Evolutionary conservation across 202 grass and related monocot species (phyloP).

Genomic region (Brachypodium distachyon): DNA sequence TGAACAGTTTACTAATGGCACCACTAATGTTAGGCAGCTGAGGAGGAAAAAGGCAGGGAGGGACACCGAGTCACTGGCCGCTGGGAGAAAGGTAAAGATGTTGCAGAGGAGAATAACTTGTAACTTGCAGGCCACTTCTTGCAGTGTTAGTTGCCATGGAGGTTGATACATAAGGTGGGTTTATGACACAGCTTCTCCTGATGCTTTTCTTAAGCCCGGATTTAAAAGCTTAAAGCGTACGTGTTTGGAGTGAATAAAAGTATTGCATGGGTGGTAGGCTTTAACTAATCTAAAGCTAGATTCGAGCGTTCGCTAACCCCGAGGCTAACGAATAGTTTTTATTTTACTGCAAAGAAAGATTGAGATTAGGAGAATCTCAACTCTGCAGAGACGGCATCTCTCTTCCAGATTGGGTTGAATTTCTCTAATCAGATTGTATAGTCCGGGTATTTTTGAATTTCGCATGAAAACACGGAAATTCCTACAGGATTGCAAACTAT

Average conservation of each 20-base stretch:
- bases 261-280: constrained; percentile 47
- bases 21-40: constrained; percentile 32
- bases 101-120: constrained; percentile 33
- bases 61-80: not conserved
- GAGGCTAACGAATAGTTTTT: constrained; percentile 49
- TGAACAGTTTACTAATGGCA: constrained; percentile 31
- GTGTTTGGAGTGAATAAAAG: constrained; percentile 51
- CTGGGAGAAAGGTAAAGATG: constrained; percentile 45
- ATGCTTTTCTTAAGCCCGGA: constrained; percentile 25
- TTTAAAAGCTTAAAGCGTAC: constrained; percentile 34
- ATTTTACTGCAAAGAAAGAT: constrained; percentile 33
- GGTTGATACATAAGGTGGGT: not conserved
- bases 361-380: constrained; percentile 50
- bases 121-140: constrained; percentile 56
- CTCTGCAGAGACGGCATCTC: constrained; percentile 32
- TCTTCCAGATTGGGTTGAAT: not conserved
- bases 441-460: not conserved
- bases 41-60: not conserved
- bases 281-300: constrained; percentile 68
- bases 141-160: constrained; percentile 16
- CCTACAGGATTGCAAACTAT: not conserved
- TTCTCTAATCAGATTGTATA: not conserved
- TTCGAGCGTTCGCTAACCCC: constrained; percentile 34
- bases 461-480: not conserved
- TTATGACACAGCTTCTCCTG: constrained; percentile 8